Percentiles rank a stretch among this genome's conserved stretches.
These are phyloP conservation scores for Cladophialophora chaetospira DNA, from an alignment of 2,329 filamentous ascomycete genomes.

Conservation along the genomic window DNA sequence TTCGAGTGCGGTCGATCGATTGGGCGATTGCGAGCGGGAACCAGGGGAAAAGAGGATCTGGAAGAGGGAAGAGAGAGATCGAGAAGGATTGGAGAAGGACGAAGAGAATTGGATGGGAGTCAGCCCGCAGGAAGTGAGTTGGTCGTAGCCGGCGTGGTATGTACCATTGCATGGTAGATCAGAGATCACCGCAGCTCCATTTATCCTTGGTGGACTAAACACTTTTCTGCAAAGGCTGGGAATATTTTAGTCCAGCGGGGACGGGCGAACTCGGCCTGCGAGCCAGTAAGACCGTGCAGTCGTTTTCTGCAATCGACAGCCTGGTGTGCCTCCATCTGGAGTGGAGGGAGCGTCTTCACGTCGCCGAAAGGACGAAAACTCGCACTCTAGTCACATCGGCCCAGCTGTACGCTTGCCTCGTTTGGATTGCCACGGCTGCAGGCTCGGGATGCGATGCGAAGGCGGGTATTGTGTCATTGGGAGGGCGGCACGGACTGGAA, in stretches of 20 bases:
- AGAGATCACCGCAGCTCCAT: conserved; percentile 10
- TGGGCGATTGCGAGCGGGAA: not conserved
- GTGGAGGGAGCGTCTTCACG: not conserved
- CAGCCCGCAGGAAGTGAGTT: conserved; percentile 6
- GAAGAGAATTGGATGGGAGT: conserved; percentile 2
- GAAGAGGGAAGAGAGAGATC: conserved; percentile 13
- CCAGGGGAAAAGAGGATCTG: conserved; percentile 13
- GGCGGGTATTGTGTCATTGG: conserved; percentile 11
- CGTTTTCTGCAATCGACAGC: conserved; percentile 5
- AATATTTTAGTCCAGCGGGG: not conserved
- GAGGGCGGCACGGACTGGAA: conserved; percentile 8
- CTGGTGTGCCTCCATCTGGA: conserved; percentile 5
- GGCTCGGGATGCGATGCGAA: conserved; percentile 1
- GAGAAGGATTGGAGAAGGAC: conserved; percentile 18
- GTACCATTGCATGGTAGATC: not conserved
- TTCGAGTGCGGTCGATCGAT: conserved; percentile 3
- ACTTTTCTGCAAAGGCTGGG: conserved; percentile 1
- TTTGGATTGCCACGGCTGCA: conserved; percentile 11
- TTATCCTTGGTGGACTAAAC: not conserved
- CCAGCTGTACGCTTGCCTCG: conserved; percentile 5
- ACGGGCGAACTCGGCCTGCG: not conserved
- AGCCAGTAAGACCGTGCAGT: not conserved
- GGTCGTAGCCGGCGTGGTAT: not conserved
- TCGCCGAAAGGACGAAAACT: not conserved
- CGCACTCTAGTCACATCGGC: not conserved